Evolutionary conservation across 305 asterid species (phyloP).

Genomic region (Rubia occidens): DNA sequence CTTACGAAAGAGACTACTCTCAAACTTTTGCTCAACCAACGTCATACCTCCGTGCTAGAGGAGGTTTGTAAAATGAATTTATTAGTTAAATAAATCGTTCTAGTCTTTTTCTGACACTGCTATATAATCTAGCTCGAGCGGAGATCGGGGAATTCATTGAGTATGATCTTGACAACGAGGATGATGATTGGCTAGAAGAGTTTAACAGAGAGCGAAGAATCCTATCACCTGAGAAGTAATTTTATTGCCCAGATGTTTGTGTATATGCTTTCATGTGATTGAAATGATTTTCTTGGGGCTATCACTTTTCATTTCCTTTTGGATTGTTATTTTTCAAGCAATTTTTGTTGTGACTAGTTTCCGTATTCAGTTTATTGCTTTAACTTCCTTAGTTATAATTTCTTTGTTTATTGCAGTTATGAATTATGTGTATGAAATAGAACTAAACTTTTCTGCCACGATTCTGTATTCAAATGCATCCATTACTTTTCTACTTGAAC

Average conservation of each 20-base stretch:
- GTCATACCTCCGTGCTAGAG: conserved; percentile 90
- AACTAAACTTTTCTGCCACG: neutral
- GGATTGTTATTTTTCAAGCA: neutral
- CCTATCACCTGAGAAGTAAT: conserved; percentile 73
- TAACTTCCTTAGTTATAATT: neutral
- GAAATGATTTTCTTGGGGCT: conserved; percentile 4
- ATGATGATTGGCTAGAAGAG: conserved; percentile 93
- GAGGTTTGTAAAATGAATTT: conserved; percentile 45
- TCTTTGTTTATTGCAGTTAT: neutral
- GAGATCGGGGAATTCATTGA: conserved; percentile 97
- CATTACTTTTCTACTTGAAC: neutral
- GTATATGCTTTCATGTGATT: neutral
- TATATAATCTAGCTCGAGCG: conserved; percentile 56
- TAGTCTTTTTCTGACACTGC: conserved; percentile 11
- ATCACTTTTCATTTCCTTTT: neutral
- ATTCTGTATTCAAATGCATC: neutral
- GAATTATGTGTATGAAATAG: neutral
- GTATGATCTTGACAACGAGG: conserved; percentile 98
- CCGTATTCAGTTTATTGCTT: neutral
- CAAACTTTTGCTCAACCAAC: conserved; percentile 80
- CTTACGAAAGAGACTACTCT: conserved; percentile 94
- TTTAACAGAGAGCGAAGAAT: conserved; percentile 64
- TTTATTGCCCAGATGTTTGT: conserved; percentile 21
- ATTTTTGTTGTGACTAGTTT: neutral
- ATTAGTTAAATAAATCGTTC: neutral